These are phyloP conservation scores for Botryotinia narcissicola DNA, from an alignment of 2,329 filamentous ascomycete species.

Conservation along the genomic window DNA sequence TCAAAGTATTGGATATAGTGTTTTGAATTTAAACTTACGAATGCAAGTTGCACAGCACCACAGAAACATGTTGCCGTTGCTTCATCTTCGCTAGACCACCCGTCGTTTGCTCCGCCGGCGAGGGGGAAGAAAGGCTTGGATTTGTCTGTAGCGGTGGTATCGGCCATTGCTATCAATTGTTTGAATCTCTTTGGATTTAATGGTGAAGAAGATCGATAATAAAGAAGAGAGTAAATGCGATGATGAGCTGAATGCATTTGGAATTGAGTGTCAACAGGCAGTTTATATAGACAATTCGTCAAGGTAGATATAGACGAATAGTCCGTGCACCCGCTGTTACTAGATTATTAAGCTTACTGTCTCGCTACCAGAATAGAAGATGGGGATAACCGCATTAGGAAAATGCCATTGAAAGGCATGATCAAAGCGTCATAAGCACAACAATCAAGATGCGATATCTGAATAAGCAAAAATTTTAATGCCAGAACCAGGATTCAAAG, in stretches of 20 bases:
- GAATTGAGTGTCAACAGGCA: no score
- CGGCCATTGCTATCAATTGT: neutral
- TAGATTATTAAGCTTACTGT: neutral
- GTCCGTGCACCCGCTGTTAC: neutral
- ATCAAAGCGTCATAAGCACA: neutral
- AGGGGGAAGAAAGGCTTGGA: slow-evolving; percentile 42
- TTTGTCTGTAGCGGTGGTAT: neutral
- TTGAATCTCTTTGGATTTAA: no score
- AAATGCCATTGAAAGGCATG: neutral
- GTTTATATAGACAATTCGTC: neutral
- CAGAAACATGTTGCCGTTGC: slow-evolving; percentile 60
- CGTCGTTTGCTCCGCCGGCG: slow-evolving; percentile 42
- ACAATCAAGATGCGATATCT: no score
- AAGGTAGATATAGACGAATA: neutral
- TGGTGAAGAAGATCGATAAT: neutral
- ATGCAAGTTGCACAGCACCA: slow-evolving; percentile 52
- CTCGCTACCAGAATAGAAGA: slow-evolving; percentile 13
- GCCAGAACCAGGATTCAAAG: accelerated
- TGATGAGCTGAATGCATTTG: neutral
- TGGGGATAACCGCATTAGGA: neutral
- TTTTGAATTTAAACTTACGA: slow-evolving; percentile 43
- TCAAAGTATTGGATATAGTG: neutral
- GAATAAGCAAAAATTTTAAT: neutral
- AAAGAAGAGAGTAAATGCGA: neutral
- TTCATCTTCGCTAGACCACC: slow-evolving; percentile 46